Conservation (phyloP, 805 yeast genomes). For the Metschnikowia kunwiensis region DNA sequence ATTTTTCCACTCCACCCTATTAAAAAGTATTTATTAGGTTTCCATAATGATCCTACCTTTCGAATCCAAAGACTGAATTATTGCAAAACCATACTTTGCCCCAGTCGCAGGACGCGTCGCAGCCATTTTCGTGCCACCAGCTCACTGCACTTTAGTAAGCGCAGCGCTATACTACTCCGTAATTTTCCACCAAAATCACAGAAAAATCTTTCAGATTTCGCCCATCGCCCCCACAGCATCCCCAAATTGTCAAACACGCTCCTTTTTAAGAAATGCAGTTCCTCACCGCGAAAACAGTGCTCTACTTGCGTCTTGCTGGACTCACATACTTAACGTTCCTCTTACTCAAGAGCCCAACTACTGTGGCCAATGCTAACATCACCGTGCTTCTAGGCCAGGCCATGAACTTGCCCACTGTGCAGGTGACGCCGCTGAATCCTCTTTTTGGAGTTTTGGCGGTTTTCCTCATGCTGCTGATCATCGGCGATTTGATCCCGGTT, state of each 20-base stretch:
- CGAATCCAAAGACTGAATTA: too few species aligned
- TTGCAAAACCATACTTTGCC: too few species aligned
- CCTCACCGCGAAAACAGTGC: constrained; percentile 47
- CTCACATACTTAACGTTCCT: constrained; percentile 44
- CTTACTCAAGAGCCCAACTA: constrained; percentile 47
- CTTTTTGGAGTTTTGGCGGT: constrained; percentile 50
- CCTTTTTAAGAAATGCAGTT: constrained; percentile 42
- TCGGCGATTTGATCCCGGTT: constrained; percentile 55
- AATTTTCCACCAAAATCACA: too few species aligned
- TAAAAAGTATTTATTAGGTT: too few species aligned
- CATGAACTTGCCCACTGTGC: constrained; percentile 45
- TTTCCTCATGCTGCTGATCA: constrained; percentile 41
- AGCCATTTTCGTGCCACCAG: too few species aligned
- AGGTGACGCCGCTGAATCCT: constrained; percentile 37
- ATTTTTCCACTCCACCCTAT: too few species aligned
- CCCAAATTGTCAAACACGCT: background rate
- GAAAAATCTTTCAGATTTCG: too few species aligned
- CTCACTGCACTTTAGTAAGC: too few species aligned
- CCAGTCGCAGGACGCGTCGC: too few species aligned
- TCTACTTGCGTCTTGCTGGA: constrained; percentile 46
- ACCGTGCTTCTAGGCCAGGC: constrained; percentile 56
- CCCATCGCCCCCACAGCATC: too few species aligned
- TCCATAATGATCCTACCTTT: too few species aligned
- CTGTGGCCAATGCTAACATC: constrained; percentile 44
- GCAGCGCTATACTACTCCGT: too few species aligned